phyloP scores from a whole-genome alignment of 768 basidiomycete genomes.

The Boletus subparvulus region DNA sequence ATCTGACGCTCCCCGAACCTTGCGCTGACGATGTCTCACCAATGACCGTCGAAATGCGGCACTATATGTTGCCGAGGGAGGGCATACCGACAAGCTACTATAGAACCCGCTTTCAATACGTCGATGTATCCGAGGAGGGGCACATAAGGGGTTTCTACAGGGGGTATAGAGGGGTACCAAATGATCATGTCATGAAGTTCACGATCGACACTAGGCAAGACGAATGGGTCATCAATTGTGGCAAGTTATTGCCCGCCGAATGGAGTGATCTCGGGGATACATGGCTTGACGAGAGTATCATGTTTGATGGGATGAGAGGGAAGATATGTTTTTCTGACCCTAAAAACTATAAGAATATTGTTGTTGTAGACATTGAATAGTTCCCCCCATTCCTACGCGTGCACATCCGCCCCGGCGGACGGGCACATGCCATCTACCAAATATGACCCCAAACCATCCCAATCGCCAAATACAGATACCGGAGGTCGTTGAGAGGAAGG shows the following conservation, averaged over 20 bases:
- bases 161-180: too few species aligned
- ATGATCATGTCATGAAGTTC: background rate
- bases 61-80: background rate
- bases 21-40: background rate
- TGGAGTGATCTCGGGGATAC: background rate
- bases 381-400: too few species aligned
- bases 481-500: too few species aligned
- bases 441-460: too few species aligned
- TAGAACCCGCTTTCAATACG: background rate
- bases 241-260: background rate
- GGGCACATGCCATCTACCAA: too few species aligned
- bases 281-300: background rate
- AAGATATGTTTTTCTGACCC: background rate
- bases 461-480: too few species aligned
- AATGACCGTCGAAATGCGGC: background rate
- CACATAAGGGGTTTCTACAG: background rate
- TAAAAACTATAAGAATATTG: too few species aligned
- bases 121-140: background rate
- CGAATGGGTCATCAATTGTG: background rate
- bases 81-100: too few species aligned
- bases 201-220: slow-evolving; percentile 3
- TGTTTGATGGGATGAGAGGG: slow-evolving; percentile 1
- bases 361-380: background rate
- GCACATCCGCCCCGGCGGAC: too few species aligned
- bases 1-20: background rate